Percentiles rank a stretch among this genome's conserved stretches.
Conservation (phyloP, 2,329 filamentous ascomycete species). For the Penicillium sclerotiorum region DNA sequence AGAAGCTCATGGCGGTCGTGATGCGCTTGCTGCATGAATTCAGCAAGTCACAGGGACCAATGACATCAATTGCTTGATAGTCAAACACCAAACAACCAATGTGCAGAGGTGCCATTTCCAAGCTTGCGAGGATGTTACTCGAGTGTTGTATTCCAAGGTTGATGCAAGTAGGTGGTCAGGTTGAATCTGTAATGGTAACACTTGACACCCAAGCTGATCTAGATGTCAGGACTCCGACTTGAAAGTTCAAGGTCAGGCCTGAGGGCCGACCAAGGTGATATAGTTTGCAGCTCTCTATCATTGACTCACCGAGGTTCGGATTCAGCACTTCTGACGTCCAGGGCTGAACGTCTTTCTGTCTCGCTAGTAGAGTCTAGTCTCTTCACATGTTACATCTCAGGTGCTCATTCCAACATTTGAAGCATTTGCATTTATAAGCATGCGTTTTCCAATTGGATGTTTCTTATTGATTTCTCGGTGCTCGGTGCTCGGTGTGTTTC, state of each 20-base stretch:
- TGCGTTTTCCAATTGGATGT: neutral
- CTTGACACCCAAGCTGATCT: no score
- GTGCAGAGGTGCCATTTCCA: slow-evolving; percentile 27
- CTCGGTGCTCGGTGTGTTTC: neutral
- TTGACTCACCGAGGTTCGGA: no score
- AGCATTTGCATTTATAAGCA: neutral
- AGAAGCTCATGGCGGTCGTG: neutral
- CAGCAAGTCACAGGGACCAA: slow-evolving; percentile 37
- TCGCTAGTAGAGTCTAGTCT: neutral
- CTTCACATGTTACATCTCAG: neutral
- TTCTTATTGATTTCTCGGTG: neutral
- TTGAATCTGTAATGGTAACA: no score
- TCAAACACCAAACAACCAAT: slow-evolving; percentile 31
- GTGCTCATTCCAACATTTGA: neutral
- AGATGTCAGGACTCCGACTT: no score
- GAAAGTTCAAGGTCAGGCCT: no score
- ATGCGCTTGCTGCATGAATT: slow-evolving; percentile 15
- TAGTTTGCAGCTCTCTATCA: no score
- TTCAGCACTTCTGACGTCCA: no score
- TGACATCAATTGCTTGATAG: slow-evolving; percentile 39
- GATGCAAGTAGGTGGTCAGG: no score
- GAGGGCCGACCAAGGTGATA: no score
- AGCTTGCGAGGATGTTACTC: neutral
- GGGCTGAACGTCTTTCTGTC: neutral
- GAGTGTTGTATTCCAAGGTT: neutral